Percentiles rank a stretch among this genome's conserved stretches.
These are phyloP conservation scores for Sugiyamaella americana DNA, from an alignment of 805 yeast species.

Conservation along the genomic window DNA sequence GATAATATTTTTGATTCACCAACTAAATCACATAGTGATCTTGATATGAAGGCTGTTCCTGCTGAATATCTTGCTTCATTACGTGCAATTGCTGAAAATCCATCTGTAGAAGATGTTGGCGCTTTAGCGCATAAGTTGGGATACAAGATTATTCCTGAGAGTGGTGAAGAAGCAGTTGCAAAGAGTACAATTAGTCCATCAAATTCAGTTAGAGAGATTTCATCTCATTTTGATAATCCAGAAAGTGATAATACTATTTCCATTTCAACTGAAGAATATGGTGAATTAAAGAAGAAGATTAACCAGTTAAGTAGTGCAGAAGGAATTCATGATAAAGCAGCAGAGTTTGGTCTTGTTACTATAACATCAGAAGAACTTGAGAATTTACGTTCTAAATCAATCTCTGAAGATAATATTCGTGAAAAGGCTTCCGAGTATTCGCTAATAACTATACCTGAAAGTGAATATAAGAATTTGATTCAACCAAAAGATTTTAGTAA, in stretches of 20 bases:
- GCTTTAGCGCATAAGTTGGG: conserved; percentile 24
- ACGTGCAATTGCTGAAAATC: conserved; percentile 29
- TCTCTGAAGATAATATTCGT: conserved; percentile 15
- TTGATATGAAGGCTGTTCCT: conserved; percentile 28
- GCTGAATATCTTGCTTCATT: conserved; percentile 27
- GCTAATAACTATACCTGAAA: conserved; percentile 17
- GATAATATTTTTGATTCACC: background rate
- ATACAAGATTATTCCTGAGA: conserved; percentile 15
- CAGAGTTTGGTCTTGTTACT: conserved; percentile 12
- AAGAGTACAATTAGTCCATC: background rate
- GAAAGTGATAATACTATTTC: background rate
- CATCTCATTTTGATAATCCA: background rate
- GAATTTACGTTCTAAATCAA: background rate
- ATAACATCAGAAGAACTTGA: conserved; percentile 10
- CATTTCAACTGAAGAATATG: conserved; percentile 6
- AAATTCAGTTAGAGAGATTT: background rate
- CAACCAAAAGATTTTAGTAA: background rate
- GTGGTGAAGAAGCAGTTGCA: background rate
- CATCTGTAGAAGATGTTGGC: conserved; percentile 26
- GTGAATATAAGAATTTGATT: conserved; percentile 8
- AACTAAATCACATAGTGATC: background rate
- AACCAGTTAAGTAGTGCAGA: background rate
- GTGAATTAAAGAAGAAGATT: background rate
- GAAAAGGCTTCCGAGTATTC: conserved; percentile 19
- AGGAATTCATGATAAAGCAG: background rate